Evolutionary conservation across 371 early-diverging fungal genomes (phyloP).

Genomic region (Conidiobolus incongruus): DNA sequence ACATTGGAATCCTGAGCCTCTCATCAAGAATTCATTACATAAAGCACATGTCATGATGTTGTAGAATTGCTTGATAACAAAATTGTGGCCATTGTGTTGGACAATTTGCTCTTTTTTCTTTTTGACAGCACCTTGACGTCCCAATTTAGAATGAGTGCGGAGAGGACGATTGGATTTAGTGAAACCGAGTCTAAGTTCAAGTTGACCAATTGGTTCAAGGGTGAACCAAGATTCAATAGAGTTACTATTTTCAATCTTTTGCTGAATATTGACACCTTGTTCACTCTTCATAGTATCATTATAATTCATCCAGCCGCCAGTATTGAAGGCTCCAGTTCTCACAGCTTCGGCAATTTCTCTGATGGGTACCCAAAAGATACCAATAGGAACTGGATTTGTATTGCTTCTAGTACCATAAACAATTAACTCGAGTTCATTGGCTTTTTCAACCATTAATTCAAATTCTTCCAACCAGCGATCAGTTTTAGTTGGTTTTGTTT

Average conservation of each 20-base stretch:
- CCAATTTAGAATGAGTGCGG: slow-evolving; percentile 42
- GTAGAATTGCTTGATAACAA: slow-evolving; percentile 60
- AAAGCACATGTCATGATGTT: slow-evolving; percentile 85
- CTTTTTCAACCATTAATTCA: slow-evolving; percentile 62
- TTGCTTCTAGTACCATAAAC: slow-evolving; percentile 44
- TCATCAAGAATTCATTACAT: slow-evolving; percentile 75
- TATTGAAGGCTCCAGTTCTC: slow-evolving; percentile 27
- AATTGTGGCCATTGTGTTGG: slow-evolving; percentile 73
- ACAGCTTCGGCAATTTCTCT: slow-evolving; percentile 55
- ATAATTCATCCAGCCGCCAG: no score
- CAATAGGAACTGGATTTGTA: slow-evolving; percentile 24
- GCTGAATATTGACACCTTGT: no score
- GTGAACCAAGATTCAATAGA: slow-evolving; percentile 8
- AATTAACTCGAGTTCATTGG: slow-evolving; percentile 71
- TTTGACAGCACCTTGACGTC: slow-evolving; percentile 72
- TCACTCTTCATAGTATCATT: no score
- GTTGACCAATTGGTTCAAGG: slow-evolving; percentile 17
- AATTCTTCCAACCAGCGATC: slow-evolving; percentile 69
- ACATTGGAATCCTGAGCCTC: slow-evolving; percentile 69
- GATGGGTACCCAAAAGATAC: slow-evolving; percentile 58
- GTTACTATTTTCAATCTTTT: no score
- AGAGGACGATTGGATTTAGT: no score
- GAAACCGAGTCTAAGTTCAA: slow-evolving; percentile 7
- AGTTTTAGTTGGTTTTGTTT: slow-evolving; percentile 37
- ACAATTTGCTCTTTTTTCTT: slow-evolving; percentile 47